Conservation (phyloP, 2,329 filamentous ascomycete genomes). For the Pseudocercospora eumusae region DNA sequence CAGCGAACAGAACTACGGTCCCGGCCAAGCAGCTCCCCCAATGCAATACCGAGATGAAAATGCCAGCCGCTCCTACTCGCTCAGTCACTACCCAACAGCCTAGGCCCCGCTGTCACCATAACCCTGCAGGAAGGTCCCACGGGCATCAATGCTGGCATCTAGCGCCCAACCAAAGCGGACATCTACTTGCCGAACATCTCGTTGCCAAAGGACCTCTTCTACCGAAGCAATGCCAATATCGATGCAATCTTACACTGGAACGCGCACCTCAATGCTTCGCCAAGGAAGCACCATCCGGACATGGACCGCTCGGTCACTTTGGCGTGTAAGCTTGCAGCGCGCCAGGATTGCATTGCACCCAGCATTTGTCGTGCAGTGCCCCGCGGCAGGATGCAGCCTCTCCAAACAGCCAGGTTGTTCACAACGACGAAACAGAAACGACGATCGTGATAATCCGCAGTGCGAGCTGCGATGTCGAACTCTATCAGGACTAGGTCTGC, state of each 20-base stretch:
- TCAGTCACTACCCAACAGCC: slow-evolving; percentile 32
- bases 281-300: slow-evolving; percentile 1
- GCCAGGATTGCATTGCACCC: slow-evolving; percentile 5
- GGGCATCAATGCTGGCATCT: slow-evolving; percentile 11
- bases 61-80: slow-evolving; percentile 28
- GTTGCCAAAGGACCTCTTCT: slow-evolving; percentile 15
- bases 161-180: slow-evolving; percentile 18
- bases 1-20: slow-evolving; percentile 28
- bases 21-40: slow-evolving; percentile 23
- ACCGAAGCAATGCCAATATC: no score
- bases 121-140: slow-evolving; percentile 8
- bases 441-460: slow-evolving; percentile 4
- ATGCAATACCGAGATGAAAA: slow-evolving; percentile 33
- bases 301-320: not conserved
- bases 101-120: slow-evolving; percentile 13
- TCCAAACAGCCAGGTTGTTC: slow-evolving; percentile 1
- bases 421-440: not conserved
- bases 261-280: not conserved
- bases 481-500: slow-evolving; percentile 2
- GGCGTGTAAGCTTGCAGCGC: not conserved
- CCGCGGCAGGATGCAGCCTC: slow-evolving; percentile 1
- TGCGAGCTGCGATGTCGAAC: slow-evolving; percentile 4
- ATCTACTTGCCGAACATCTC: slow-evolving; percentile 4
- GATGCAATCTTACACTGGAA: not conserved
- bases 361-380: not conserved